Evolutionary conservation across 2,329 filamentous ascomycete genomes (phyloP).

Genomic region (Anthostomella pinea): DNA sequence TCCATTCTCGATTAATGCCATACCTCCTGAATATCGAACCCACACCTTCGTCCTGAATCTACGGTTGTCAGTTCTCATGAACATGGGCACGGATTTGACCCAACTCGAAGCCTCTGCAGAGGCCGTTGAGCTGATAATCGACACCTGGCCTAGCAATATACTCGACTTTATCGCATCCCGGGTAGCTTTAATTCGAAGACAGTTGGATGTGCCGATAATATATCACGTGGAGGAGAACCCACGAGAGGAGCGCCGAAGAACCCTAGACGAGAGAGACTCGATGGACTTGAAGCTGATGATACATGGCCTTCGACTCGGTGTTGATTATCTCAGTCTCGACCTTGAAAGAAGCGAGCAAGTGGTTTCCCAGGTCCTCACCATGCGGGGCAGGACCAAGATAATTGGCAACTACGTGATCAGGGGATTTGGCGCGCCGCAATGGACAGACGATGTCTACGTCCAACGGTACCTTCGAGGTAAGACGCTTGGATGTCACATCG

Average conservation of each 20-base stretch:
- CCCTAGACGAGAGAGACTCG: slow-evolving; percentile 36
- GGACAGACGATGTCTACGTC: slow-evolving; percentile 53
- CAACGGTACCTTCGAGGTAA: slow-evolving; percentile 53
- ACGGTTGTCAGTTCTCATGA: slow-evolving; percentile 56
- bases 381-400: slow-evolving; percentile 56
- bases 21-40: slow-evolving; percentile 55
- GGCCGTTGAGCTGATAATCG: slow-evolving; percentile 58
- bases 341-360: slow-evolving; percentile 52
- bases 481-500: slow-evolving; percentile 57
- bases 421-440: slow-evolving; percentile 47
- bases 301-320: slow-evolving; percentile 62
- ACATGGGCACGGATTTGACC: slow-evolving; percentile 47
- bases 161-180: slow-evolving; percentile 50
- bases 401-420: slow-evolving; percentile 55
- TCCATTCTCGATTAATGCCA: slow-evolving; percentile 57
- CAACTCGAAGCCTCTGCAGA: slow-evolving; percentile 57
- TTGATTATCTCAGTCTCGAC: slow-evolving; percentile 64
- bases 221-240: slow-evolving; percentile 53
- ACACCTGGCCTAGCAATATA: slow-evolving; percentile 52
- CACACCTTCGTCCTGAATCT: slow-evolving; percentile 62
- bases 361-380: slow-evolving; percentile 47
- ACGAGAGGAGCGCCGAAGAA: slow-evolving; percentile 39
- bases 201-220: slow-evolving; percentile 54
- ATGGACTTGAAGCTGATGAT: slow-evolving; percentile 57
- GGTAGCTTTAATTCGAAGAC: slow-evolving; percentile 55